Conservation (phyloP, 2,329 filamentous ascomycete species). For the Boeremia lycopersici region DNA sequence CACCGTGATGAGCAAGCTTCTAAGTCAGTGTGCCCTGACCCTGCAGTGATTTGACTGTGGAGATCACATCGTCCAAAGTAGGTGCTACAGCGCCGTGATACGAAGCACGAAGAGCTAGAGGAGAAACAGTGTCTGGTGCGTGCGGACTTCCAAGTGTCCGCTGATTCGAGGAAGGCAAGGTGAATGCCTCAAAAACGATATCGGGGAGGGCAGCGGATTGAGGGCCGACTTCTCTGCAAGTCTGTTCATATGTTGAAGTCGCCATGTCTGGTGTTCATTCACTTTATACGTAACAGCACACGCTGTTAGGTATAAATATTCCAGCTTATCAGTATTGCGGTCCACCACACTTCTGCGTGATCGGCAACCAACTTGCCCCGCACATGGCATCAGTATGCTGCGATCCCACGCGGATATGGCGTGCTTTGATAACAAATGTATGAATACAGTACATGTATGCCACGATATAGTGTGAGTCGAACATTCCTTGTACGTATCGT, state of each 20-base stretch:
- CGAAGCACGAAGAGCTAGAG: background rate
- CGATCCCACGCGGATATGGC: background rate
- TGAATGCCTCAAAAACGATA: background rate
- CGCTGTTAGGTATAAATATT: background rate
- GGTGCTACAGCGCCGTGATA: background rate
- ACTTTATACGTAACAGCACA: background rate
- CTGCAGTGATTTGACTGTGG: background rate
- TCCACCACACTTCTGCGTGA: background rate
- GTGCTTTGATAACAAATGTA: background rate
- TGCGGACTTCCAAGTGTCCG: background rate
- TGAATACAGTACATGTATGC: background rate
- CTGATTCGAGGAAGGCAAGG: background rate
- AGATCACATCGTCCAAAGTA: background rate
- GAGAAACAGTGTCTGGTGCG: background rate
- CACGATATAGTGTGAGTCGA: background rate
- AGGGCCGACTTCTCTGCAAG: background rate
- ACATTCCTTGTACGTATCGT: background rate
- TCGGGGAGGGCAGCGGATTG: background rate
- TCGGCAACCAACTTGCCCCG: background rate
- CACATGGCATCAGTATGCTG: background rate
- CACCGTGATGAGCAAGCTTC: background rate
- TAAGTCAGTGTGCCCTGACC: background rate
- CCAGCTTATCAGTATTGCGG: background rate
- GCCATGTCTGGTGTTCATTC: background rate
- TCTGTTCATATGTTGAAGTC: background rate